Evolutionary conservation across 192 early-diverging fungal genomes (phyloP), one percentile per base, ranked within the genome.

Genomic region (Haplosporangium gracile): DNA sequence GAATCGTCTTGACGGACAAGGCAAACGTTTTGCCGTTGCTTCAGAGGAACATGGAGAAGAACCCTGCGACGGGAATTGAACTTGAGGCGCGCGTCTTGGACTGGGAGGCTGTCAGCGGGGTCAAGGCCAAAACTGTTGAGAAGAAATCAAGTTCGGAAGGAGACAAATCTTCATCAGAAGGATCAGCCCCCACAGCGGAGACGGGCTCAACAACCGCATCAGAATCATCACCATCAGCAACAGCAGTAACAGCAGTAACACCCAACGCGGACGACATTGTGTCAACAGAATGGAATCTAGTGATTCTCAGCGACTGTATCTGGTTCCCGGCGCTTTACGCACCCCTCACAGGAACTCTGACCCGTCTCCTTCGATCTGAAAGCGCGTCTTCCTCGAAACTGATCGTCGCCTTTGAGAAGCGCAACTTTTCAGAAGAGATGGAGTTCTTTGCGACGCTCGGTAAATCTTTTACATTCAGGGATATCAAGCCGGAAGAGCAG

Each of bases 1-100:
- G 47, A 39, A 78, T 93, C n/a, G 82, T 88, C 29, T 75, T 93
- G 20, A 93, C 92, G 24, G 93, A 94, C 75, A 88, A 82, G 81
- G 77, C 79, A 24, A 84, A 73, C 22, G 81, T 88, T 7, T 22
- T 92, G n/a, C 88, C 88, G 38, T 72, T 92, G 20, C 71, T 91
- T 22, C 80, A 79, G 47, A 71, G 72, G 16, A 93, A 93, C 71
- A 40, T 85, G 6, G 57, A 68, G 11, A 84, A 69, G 38, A 88
- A 88, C 49, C 29, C 70, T 10, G 72, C 79, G 16, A 29, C 13
- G 7, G 77, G 78, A 5, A 43, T 81, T 16, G 24, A 78, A 22
- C 51, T 88, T 5, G 20, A 76, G 15, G 68, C 81, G 9, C 69
- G 49, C 2, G 49, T 78, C 38, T 53, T 88, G 26, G 83, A 88